Percentiles rank a stretch among this genome's conserved stretches.
Evolutionary conservation across 345 rosid species (phyloP).

Genomic region (Rhodomyrtus tomentosa): DNA sequence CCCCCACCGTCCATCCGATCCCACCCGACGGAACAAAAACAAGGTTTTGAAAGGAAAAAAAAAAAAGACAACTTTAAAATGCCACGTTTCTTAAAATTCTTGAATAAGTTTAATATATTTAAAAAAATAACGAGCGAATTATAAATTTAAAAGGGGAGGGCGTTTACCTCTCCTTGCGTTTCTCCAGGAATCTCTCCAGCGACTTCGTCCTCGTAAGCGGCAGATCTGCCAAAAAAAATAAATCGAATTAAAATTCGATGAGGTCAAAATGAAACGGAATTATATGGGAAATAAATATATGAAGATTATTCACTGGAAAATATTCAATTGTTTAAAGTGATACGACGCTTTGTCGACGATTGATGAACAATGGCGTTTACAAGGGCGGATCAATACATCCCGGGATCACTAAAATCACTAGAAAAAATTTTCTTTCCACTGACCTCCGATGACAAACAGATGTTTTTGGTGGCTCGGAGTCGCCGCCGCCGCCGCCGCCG

Average conservation of each 20-base stretch:
- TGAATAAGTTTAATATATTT: not conserved
- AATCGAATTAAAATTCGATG: not conserved
- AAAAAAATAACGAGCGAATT: too few species aligned
- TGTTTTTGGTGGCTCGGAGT: conserved; percentile 18
- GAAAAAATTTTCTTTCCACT: too few species aligned
- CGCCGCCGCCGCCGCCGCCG: not conserved
- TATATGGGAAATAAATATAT: not conserved
- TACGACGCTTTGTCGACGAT: not conserved
- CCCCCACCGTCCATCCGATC: not conserved
- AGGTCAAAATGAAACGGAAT: not conserved
- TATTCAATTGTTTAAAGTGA: not conserved
- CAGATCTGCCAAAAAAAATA: conserved; percentile 39
- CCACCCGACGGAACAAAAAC: not conserved
- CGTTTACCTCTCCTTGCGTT: conserved; percentile 79
- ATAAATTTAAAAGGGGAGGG: not conserved
- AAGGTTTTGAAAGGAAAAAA: too few species aligned
- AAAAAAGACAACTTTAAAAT: not conserved
- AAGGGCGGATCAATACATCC: not conserved
- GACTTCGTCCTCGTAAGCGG: conserved; percentile 67
- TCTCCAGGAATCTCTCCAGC: conserved; percentile 76
- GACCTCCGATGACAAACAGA: conserved; percentile 52
- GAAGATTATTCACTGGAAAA: not conserved
- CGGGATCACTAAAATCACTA: too few species aligned
- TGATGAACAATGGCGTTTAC: not conserved
- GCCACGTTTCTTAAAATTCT: not conserved